Conservation (phyloP, 176 grass and related monocot species). For the Rhipidocladum racemiflorum region DNA sequence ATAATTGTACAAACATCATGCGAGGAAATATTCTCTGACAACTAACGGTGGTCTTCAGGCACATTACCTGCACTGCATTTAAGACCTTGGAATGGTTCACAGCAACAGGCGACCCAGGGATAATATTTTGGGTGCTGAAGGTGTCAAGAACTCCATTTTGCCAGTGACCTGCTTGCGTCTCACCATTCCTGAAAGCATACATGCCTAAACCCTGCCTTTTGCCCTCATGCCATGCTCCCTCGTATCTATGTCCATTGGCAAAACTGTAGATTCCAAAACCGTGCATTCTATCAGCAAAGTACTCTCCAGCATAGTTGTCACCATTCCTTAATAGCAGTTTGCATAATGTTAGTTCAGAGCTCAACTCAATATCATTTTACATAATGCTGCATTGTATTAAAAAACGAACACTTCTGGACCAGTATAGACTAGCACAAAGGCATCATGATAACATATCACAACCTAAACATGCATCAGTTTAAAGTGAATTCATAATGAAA, state of each 20-base stretch:
- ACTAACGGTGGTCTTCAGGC: not conserved
- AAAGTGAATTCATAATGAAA: not conserved
- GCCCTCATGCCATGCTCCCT: slow-evolving; percentile 97
- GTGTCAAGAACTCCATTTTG: slow-evolving; percentile 82
- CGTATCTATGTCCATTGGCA: slow-evolving; percentile 94
- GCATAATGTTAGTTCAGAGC: slow-evolving; percentile 34
- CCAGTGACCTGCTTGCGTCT: slow-evolving; percentile 98
- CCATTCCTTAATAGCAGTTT: slow-evolving; percentile 71
- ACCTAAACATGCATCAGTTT: not conserved
- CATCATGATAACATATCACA: not conserved
- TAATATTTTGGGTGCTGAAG: slow-evolving; percentile 72
- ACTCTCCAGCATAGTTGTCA: slow-evolving; percentile 88
- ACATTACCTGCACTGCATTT: slow-evolving; percentile 85
- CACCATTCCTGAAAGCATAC: slow-evolving; percentile 97
- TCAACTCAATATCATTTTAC: not conserved
- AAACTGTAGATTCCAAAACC: slow-evolving; percentile 96
- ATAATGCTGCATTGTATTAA: not conserved
- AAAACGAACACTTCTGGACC: not conserved
- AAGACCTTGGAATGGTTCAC: slow-evolving; percentile 91
- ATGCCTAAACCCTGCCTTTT: slow-evolving; percentile 93
- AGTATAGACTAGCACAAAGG: slow-evolving; percentile 9
- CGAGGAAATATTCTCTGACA: not conserved
- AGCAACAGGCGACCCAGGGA: slow-evolving; percentile 71
- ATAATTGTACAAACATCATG: slow-evolving; percentile 1
- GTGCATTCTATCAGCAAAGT: slow-evolving; percentile 98